These are phyloP conservation scores for Aspergillus bombycis DNA, from an alignment of 2,329 filamentous ascomycete species.

Conservation along the genomic window DNA sequence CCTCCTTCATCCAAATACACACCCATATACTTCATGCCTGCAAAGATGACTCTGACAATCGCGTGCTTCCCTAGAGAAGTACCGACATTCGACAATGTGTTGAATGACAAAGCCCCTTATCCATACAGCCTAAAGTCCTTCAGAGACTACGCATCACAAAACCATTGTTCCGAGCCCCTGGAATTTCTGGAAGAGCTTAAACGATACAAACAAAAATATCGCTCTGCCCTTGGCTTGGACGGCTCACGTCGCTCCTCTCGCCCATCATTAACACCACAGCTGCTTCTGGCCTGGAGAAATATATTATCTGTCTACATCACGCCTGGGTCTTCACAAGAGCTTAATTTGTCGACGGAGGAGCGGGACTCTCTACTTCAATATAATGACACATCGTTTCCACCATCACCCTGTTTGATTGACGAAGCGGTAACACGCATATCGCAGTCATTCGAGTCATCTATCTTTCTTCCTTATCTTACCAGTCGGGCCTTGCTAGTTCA, in stretches of 20 bases:
- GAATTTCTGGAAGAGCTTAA: background rate
- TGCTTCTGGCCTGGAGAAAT: background rate
- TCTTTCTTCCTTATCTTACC: background rate
- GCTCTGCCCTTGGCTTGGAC: background rate
- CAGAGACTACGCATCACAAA: background rate
- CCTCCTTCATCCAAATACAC: background rate
- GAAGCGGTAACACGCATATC: background rate
- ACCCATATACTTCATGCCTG: background rate
- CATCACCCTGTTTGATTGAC: background rate
- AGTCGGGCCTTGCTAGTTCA: background rate
- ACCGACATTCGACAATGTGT: background rate
- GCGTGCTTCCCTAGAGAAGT: background rate
- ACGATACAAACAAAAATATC: background rate
- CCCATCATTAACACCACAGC: background rate
- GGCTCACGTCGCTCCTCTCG: background rate
- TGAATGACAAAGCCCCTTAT: background rate
- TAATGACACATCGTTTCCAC: background rate
- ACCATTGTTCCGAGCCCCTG: conserved; percentile 1
- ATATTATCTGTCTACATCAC: background rate
- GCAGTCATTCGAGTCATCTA: background rate
- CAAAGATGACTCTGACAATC: background rate
- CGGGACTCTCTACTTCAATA: background rate
- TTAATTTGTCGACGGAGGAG: conserved; percentile 1
- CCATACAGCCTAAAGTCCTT: background rate
- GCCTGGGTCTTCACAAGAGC: background rate